Evolutionary conservation across 1,284 basidiomycete genomes (phyloP).

Genomic region (Vanrija sp.): DNA sequence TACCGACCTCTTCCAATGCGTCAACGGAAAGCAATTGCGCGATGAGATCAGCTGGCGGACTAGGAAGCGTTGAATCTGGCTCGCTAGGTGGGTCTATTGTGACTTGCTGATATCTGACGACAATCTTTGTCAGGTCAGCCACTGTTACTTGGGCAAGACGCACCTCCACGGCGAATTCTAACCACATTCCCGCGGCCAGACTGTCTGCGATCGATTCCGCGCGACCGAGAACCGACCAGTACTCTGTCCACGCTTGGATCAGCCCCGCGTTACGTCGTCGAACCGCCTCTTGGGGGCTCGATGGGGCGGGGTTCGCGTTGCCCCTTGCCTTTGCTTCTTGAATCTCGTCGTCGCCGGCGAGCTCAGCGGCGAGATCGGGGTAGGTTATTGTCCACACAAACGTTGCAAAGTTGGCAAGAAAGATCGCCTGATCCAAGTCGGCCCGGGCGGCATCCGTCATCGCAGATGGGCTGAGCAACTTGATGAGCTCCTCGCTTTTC

Average conservation of each 20-base stretch:
- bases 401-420: background rate
- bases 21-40: background rate
- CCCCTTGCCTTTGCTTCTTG: background rate
- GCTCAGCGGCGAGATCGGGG: background rate
- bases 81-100: constrained; percentile 10
- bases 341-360: background rate
- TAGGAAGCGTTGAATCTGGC: constrained; percentile 4
- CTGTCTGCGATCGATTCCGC: constrained; percentile 9
- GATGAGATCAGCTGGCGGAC: background rate
- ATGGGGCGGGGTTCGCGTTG: background rate
- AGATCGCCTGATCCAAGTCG: background rate
- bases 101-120: constrained; percentile 7
- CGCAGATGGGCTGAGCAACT: background rate
- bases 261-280: constrained; percentile 23
- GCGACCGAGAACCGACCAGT: constrained; percentile 29
- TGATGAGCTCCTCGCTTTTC: background rate
- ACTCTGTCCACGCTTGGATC: constrained; percentile 30
- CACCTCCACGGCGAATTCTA: constrained; percentile 35
- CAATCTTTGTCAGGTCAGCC: constrained; percentile 15
- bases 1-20: background rate
- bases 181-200: constrained; percentile 19
- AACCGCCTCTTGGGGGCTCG: background rate
- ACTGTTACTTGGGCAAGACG: background rate
- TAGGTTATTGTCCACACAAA: background rate
- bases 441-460: constrained; percentile 2